Evolutionary conservation across 768 basidiomycete genomes (phyloP).

Genomic region (Mycena rosella): DNA sequence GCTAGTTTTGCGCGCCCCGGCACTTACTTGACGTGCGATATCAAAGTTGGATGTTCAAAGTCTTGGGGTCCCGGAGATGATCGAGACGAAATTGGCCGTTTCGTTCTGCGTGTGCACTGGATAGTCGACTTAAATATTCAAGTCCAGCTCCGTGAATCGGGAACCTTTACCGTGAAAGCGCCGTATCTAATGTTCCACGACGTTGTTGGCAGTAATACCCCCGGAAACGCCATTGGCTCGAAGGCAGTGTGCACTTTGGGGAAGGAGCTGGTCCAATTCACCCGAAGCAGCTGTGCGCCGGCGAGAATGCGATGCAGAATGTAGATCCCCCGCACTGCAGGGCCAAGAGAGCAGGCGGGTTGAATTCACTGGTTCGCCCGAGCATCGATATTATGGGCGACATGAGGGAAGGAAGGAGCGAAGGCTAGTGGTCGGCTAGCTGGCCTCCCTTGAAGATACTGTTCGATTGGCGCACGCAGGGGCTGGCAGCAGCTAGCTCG

Average conservation of each 20-base stretch:
- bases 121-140: neutral
- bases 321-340: neutral
- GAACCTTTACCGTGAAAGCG: constrained; percentile 30
- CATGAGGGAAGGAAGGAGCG: neutral
- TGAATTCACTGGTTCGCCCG: constrained; percentile 1
- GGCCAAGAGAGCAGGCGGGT: constrained; percentile 3
- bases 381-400: constrained; percentile 5
- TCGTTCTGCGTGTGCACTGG: constrained; percentile 38
- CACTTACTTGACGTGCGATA: constrained; percentile 43
- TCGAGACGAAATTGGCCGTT: constrained; percentile 41
- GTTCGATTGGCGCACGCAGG: no score
- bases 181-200: constrained; percentile 47
- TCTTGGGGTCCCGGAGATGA: constrained; percentile 36
- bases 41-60: constrained; percentile 47
- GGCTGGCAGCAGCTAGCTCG: no score
- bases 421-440: no score
- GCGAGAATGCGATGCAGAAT: constrained; percentile 9
- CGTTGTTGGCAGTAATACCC: constrained; percentile 41
- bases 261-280: neutral
- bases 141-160: neutral
- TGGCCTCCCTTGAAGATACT: no score
- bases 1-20: constrained; percentile 37
- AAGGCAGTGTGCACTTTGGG: constrained; percentile 46
- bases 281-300: neutral
- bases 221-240: constrained; percentile 44